phyloP scores from a whole-genome alignment of 371 early-diverging fungal species.

The Rhizopus microsporus region DNA sequence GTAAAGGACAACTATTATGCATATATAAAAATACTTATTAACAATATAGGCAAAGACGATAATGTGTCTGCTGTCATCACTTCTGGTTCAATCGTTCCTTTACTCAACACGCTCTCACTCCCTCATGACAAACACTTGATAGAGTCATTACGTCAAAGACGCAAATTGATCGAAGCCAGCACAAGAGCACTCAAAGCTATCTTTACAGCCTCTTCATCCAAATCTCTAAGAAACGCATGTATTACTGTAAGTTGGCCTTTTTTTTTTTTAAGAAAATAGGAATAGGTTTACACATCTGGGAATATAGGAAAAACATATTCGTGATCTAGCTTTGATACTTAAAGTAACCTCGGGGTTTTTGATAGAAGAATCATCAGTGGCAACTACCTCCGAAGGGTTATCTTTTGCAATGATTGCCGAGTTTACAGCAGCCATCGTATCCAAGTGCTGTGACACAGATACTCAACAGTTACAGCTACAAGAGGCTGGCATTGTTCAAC shows the following conservation, averaged over 20 bases:
- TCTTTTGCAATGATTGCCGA: slow-evolving; percentile 66
- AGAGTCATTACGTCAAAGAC: slow-evolving; percentile 42
- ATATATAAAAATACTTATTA: background rate
- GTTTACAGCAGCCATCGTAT: slow-evolving; percentile 67
- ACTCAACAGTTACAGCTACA: slow-evolving; percentile 66
- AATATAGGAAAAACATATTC: slow-evolving; percentile 44
- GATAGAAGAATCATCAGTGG: slow-evolving; percentile 23
- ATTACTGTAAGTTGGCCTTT: slow-evolving; percentile 49
- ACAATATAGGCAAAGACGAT: slow-evolving; percentile 59
- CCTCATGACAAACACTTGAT: slow-evolving; percentile 39
- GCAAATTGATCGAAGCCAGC: slow-evolving; percentile 69
- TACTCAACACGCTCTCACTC: slow-evolving; percentile 60
- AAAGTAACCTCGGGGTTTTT: slow-evolving; percentile 31
- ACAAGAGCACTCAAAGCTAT: slow-evolving; percentile 77
- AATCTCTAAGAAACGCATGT: slow-evolving; percentile 52
- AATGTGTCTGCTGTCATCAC: slow-evolving; percentile 63
- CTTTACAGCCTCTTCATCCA: slow-evolving; percentile 58
- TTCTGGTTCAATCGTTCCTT: slow-evolving; percentile 61
- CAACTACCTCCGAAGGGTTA: slow-evolving; percentile 43
- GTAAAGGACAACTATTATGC: slow-evolving; percentile 1
- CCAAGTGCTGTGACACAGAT: slow-evolving; percentile 63
- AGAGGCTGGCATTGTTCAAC: slow-evolving; percentile 59
- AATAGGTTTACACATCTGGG: background rate
- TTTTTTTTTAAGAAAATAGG: background rate
- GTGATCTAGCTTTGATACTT: slow-evolving; percentile 32